Percentiles rank a stretch among this genome's conserved stretches.
Evolutionary conservation across 192 early-diverging fungal genomes (phyloP).

Genomic region (Gaertneriomyces semiglobifer): DNA sequence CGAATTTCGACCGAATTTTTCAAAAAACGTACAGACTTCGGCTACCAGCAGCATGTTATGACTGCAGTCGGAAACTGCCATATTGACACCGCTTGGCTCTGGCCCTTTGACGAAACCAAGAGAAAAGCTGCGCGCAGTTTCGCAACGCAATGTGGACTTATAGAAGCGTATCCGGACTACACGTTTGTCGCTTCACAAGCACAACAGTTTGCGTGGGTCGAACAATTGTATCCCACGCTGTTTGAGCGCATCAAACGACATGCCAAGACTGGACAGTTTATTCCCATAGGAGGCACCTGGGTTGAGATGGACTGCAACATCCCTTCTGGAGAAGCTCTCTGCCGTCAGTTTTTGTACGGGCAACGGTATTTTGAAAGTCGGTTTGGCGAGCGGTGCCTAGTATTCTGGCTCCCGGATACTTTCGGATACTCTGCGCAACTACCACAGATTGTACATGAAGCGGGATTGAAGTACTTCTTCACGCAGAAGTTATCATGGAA

Average conservation of each 20-base stretch:
- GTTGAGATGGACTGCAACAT: conserved; percentile 99
- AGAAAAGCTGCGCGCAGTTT: conserved; percentile 64
- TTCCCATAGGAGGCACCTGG: conserved; percentile 95
- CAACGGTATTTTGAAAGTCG: conserved; percentile 80
- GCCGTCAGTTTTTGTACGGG: conserved; percentile 90
- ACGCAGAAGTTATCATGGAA: conserved; percentile 99
- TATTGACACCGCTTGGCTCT: conserved; percentile 80
- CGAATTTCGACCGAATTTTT: conserved; percentile 68
- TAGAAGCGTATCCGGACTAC: conserved; percentile 87
- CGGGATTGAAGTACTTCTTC: conserved; percentile 86
- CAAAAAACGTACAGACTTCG: conserved; percentile 46
- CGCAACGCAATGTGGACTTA: conserved; percentile 49
- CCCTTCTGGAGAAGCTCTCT: conserved; percentile 91
- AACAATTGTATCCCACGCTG: conserved; percentile 75
- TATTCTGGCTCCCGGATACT: conserved; percentile 94
- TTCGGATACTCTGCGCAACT: conserved; percentile 84
- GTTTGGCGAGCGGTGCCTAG: conserved; percentile 45
- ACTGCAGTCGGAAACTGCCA: conserved; percentile 93
- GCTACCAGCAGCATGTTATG: conserved; percentile 63
- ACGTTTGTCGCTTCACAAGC: conserved; percentile 93
- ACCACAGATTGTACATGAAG: conserved; percentile 81
- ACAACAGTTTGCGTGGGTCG: conserved; percentile 94
- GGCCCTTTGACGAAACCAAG: conserved; percentile 97
- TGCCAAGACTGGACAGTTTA: conserved; percentile 71
- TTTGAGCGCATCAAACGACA: conserved; percentile 73